Conservation (phyloP, 805 yeast genomes). For the Clavispora vitiphila region DNA sequence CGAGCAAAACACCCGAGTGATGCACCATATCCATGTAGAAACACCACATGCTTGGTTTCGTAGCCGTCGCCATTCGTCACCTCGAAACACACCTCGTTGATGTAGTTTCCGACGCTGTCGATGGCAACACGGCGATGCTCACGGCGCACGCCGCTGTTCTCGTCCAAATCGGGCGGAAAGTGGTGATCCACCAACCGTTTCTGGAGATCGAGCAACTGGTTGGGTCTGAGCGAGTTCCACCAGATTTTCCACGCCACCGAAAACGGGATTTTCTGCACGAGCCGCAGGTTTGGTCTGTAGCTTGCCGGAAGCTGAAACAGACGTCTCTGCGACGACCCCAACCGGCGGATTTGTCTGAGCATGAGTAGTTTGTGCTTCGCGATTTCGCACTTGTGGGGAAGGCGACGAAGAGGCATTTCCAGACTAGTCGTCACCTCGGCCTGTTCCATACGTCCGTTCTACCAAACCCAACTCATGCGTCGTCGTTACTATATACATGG, state of each 20-base stretch:
- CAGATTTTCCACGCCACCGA: constrained; percentile 10
- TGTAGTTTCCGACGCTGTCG: constrained; percentile 22
- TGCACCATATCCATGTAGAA: constrained; percentile 57
- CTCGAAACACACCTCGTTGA: constrained; percentile 32
- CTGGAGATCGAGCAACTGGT: constrained; percentile 28
- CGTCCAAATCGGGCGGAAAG: constrained; percentile 20
- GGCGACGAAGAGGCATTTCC: too few relatives aligned
- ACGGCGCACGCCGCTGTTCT: constrained; percentile 20
- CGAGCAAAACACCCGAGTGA: constrained; percentile 53
- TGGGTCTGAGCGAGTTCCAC: constrained; percentile 18
- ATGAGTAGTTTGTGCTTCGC: not conserved
- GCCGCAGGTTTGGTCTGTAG: constrained; percentile 9
- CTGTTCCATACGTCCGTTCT: too few relatives aligned
- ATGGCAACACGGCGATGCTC: constrained; percentile 16
- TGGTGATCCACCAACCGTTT: constrained; percentile 30
- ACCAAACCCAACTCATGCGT: not conserved
- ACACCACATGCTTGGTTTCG: constrained; percentile 39
- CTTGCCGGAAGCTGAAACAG: constrained; percentile 7
- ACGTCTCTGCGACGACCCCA: not conserved
- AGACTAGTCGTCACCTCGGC: too few relatives aligned
- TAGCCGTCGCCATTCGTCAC: constrained; percentile 20
- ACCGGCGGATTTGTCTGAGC: not conserved
- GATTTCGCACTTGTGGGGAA: too few relatives aligned
- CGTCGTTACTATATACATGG: constrained; percentile 1
- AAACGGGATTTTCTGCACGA: constrained; percentile 10